A percentile compares a stretch with the other conserved stretches of the same genome.
Conservation (phyloP, 2,329 filamentous ascomycete genomes). For the Fusarium domesticum region DNA sequence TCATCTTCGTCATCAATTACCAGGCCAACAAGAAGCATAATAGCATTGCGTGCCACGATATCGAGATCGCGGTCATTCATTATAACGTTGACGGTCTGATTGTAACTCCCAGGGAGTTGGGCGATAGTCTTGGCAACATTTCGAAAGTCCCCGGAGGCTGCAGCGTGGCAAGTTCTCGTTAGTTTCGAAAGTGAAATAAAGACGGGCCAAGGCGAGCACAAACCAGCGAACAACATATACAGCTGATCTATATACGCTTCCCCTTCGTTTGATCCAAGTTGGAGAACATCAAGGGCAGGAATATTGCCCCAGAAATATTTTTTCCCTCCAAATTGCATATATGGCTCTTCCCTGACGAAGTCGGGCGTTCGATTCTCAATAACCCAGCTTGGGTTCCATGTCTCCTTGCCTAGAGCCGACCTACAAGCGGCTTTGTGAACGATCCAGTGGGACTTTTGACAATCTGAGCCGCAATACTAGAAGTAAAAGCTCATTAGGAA, state of each 20-base stretch:
- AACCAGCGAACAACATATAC: constrained; percentile 9
- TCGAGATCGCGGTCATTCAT: constrained; percentile 11
- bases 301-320: constrained; percentile 9
- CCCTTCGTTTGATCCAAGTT: constrained; percentile 7
- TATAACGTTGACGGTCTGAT: neutral
- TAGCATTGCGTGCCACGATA: constrained; percentile 8
- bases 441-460: constrained; percentile 1
- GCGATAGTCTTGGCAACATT: constrained; percentile 9
- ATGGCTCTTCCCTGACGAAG: neutral
- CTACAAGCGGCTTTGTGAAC: neutral
- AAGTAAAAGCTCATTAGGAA: neutral
- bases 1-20: neutral
- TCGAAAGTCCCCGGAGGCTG: constrained; percentile 11
- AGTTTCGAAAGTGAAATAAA: neutral
- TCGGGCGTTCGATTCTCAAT: neutral
- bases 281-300: constrained; percentile 10
- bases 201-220: neutral
- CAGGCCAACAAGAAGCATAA: constrained; percentile 5
- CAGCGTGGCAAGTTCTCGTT: neutral
- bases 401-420: neutral
- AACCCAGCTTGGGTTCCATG: constrained; percentile 3
- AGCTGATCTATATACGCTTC: neutral
- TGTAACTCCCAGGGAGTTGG: neutral
- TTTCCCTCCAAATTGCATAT: neutral
- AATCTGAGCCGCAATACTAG: constrained; percentile 10